These are phyloP conservation scores for Aaosphaeria pasadenensis DNA, from an alignment of 2,329 filamentous ascomycete species.

Conservation along the genomic window DNA sequence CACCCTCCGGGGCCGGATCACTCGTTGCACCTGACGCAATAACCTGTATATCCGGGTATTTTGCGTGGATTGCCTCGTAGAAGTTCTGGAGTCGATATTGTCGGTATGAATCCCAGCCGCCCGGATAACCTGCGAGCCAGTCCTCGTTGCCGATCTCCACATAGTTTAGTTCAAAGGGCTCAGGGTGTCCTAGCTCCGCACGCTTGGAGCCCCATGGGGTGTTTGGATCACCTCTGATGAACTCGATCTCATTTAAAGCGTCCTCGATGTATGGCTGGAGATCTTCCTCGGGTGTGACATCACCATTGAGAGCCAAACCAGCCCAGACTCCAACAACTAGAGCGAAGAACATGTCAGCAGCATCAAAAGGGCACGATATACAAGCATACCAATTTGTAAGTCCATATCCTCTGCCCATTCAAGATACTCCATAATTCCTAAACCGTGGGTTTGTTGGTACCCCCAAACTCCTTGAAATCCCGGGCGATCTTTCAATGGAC, in stretches of 20 bases:
- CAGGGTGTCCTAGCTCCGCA: slow-evolving; percentile 34
- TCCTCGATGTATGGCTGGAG: slow-evolving; percentile 38
- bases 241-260: slow-evolving; percentile 37
- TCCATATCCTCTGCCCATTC: slow-evolving; percentile 47
- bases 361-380: neutral
- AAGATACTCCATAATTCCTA: slow-evolving; percentile 49
- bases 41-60: slow-evolving; percentile 34
- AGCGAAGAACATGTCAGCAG: slow-evolving; percentile 9
- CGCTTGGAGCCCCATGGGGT: slow-evolving; percentile 35
- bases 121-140: slow-evolving; percentile 22
- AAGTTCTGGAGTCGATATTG: slow-evolving; percentile 33
- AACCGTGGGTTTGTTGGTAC: slow-evolving; percentile 44
- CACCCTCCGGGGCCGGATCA: neutral
- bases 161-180: slow-evolving; percentile 37
- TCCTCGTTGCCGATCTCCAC: slow-evolving; percentile 40
- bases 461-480: slow-evolving; percentile 46
- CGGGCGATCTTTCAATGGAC: slow-evolving; percentile 47
- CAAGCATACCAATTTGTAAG: slow-evolving; percentile 33
- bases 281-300: slow-evolving; percentile 33
- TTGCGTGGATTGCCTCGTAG: slow-evolving; percentile 30
- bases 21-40: slow-evolving; percentile 10
- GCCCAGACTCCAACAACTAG: slow-evolving; percentile 41
- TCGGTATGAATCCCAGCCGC: slow-evolving; percentile 25
- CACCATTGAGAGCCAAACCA: slow-evolving; percentile 45
- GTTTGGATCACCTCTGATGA: slow-evolving; percentile 23